Evolutionary conservation across 2,329 filamentous ascomycete genomes (phyloP), one percentile per base, ranked within the genome.

Genomic region (Aspergillus carbonarius): DNA sequence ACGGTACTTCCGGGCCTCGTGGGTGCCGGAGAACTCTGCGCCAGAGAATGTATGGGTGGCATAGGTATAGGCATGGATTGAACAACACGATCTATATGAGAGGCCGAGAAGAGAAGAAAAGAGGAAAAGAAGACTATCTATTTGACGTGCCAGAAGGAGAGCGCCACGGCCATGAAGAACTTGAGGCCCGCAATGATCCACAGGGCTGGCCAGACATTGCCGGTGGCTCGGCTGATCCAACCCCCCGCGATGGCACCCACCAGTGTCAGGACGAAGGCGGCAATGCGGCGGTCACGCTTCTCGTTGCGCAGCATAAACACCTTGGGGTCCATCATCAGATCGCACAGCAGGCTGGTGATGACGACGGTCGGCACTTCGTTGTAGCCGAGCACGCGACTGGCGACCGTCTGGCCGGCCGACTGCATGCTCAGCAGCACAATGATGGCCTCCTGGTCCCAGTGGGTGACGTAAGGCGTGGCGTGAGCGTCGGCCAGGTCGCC

Each of bases 341-440:
- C 70, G 52, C 68, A 71, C 8, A 71, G 52, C 27, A 72, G 61
- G 46, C 68, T 72, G 9, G 72, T 73, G 27, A 74, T 61, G 3
- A 74, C 72, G 7, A 74, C 71, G 1, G 70, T 72, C 2, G 71
- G 71, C 12, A 74, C 67, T 53, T 73, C 72, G 46, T 66, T 66
- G 48, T 68, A 68, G 1, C 66, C 68, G 51, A 74, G 49, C 5
- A 64, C 59, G 12, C 71, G 66, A 55, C 66, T 68, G 3, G 67
- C 67, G 8, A 69, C 65, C 17, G 72, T 71, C 51, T 73, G 71
- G 0, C 72, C 72, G 0, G 69, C 67, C 6, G 69, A 65, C 59
- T 74, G 72, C 18, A 74, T 68, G 10, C 65, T 67, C 9, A 74
- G 64, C 12, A 73, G 57, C 8, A 69, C 64, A n/a, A 74, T 73